phyloP scores from a whole-genome alignment of 306 rosid species.

The Spatholobus suberectus region DNA sequence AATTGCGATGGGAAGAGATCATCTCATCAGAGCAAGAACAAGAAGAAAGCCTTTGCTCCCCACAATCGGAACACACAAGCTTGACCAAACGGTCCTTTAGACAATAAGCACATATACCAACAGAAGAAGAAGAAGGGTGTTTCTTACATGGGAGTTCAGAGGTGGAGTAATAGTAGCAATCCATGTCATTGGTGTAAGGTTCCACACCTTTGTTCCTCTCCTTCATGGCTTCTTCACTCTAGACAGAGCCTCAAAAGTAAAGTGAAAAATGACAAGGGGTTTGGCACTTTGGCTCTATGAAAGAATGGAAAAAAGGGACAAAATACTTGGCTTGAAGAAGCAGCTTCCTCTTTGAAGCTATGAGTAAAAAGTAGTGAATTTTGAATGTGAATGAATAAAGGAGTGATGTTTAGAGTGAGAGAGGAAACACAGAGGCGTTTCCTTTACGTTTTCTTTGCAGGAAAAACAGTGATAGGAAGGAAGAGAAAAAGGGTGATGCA shows the following conservation, averaged over 20 bases:
- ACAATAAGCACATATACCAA: constrained; percentile 90
- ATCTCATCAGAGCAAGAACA: constrained; percentile 97
- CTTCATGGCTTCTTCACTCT: constrained; percentile 50
- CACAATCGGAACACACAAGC: constrained; percentile 96
- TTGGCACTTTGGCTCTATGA: neutral
- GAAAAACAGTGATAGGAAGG: constrained; percentile 49
- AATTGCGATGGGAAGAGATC: constrained; percentile 81
- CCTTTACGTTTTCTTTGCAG: constrained; percentile 83
- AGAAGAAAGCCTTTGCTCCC: constrained; percentile 96
- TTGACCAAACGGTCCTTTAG: constrained; percentile 81
- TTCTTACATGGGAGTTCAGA: constrained; percentile 76
- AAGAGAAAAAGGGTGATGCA: constrained; percentile 44
- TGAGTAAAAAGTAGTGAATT: constrained; percentile 41
- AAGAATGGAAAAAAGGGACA: constrained; percentile 1
- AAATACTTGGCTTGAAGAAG: constrained; percentile 42
- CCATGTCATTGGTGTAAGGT: constrained; percentile 62
- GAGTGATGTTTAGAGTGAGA: constrained; percentile 51
- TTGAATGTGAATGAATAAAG: constrained; percentile 55
- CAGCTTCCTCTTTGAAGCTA: constrained; percentile 40
- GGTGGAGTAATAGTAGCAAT: constrained; percentile 71
- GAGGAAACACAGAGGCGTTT: constrained; percentile 64
- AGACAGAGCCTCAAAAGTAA: constrained; percentile 38
- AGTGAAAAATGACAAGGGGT: constrained; percentile 26
- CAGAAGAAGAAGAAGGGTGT: constrained; percentile 85
- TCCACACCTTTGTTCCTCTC: constrained; percentile 81